Evolutionary conservation across 1,284 basidiomycete species (phyloP).

Genomic region (Ustilago tritici): DNA sequence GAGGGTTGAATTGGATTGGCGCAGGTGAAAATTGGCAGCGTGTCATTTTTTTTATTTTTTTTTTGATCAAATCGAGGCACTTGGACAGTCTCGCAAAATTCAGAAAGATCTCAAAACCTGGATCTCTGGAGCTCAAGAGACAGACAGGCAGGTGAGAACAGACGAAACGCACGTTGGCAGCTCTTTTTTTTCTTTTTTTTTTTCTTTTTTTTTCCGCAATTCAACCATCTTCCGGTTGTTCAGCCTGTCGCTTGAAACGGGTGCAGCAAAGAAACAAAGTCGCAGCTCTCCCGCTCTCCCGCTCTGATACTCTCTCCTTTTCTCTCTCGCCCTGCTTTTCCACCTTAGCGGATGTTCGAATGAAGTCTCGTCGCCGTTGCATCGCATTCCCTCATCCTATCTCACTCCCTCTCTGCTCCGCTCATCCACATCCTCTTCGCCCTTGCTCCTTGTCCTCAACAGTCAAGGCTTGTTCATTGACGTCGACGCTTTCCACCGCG

Average conservation of each 20-base stretch:
- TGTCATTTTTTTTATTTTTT: background rate
- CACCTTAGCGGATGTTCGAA: background rate
- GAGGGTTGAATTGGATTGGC: no score
- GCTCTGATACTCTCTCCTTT: background rate
- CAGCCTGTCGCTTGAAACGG: constrained; percentile 2
- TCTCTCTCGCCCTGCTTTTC: background rate
- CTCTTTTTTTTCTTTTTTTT: background rate
- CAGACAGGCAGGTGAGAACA: background rate
- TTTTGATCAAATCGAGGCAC: background rate
- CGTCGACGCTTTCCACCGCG: background rate
- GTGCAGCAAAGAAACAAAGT: background rate
- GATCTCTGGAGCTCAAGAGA: background rate
- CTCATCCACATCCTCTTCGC: background rate
- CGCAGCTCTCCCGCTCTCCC: no score
- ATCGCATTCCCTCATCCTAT: background rate
- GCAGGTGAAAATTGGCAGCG: background rate
- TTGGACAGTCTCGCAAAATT: background rate
- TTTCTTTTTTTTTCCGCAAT: background rate
- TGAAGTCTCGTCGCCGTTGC: background rate
- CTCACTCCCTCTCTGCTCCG: background rate
- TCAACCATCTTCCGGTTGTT: background rate
- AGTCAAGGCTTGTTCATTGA: background rate
- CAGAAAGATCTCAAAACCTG: background rate
- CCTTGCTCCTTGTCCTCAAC: background rate
- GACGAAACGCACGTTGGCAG: background rate